Conservation (phyloP, 345 rosid genomes). For the Lenwebbia sp. region DNA sequence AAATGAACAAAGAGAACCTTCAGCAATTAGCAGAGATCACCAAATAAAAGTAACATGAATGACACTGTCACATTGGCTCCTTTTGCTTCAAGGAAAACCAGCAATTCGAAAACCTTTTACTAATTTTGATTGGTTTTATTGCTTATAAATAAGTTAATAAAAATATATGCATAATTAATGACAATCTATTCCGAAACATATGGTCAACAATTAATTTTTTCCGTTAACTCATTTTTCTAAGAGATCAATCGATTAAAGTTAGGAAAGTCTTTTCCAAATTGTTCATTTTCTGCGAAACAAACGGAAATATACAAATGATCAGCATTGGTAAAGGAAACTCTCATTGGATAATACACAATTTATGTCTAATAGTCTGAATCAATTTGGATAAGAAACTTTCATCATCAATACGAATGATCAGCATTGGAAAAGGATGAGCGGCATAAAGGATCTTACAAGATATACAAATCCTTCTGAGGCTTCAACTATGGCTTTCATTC, state of each 20-base stretch:
- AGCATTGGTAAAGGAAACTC: too few relatives aligned
- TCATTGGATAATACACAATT: neutral
- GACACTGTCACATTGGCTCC: neutral
- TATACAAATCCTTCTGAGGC: conserved; percentile 89
- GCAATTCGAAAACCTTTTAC: too few relatives aligned
- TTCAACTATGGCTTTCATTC: conserved; percentile 88
- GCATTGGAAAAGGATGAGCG: neutral
- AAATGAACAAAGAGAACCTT: neutral
- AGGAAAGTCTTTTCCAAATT: neutral
- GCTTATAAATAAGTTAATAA: too few relatives aligned
- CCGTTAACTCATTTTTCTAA: neutral
- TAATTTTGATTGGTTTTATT: too few relatives aligned
- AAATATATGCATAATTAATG: too few relatives aligned
- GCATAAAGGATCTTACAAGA: conserved; percentile 48
- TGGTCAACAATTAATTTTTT: neutral
- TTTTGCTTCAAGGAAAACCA: neutral
- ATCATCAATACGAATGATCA: neutral
- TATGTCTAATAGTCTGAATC: neutral
- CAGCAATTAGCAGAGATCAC: neutral
- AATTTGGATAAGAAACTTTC: neutral
- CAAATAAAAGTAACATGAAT: neutral
- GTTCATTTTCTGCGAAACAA: neutral
- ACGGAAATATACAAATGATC: too few relatives aligned
- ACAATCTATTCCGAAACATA: neutral
- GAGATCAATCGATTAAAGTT: neutral